Percentiles rank a stretch among this genome's conserved stretches.
phyloP scores from a whole-genome alignment of 208 protist species.

The Crithidia thermophila region DNA sequence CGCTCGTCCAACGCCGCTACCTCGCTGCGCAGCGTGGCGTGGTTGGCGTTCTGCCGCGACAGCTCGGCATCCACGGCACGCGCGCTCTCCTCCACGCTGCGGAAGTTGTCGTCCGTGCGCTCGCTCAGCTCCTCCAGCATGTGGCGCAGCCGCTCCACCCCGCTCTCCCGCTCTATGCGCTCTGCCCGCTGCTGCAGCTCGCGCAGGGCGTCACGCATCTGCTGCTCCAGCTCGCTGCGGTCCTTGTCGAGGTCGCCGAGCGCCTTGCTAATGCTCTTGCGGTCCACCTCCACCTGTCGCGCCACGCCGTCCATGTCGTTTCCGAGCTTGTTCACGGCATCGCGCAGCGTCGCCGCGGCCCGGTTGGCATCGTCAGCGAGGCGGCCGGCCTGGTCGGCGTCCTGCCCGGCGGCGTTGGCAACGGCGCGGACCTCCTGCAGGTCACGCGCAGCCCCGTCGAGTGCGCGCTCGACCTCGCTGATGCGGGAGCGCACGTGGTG shows the following conservation, averaged over 20 bases:
- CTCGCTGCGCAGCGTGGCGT: slow-evolving; percentile 39
- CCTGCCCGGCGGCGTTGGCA: slow-evolving; percentile 36
- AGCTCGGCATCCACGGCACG: slow-evolving; percentile 76
- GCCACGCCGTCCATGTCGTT: slow-evolving; percentile 39
- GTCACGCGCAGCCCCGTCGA: slow-evolving; percentile 41
- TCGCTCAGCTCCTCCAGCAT: slow-evolving; percentile 80
- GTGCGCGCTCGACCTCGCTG: slow-evolving; percentile 48
- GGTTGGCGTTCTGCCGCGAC: slow-evolving; percentile 43
- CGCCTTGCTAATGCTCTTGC: slow-evolving; percentile 40
- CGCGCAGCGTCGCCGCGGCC: slow-evolving; percentile 33
- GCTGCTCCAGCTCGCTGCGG: slow-evolving; percentile 39
- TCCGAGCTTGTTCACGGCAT: slow-evolving; percentile 31
- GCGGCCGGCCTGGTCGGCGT: slow-evolving; percentile 52
- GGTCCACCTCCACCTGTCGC: slow-evolving; percentile 41
- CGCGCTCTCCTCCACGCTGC: slow-evolving; percentile 77
- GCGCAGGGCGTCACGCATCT: slow-evolving; percentile 46
- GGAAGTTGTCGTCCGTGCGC: slow-evolving; percentile 87
- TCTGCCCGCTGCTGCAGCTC: slow-evolving; percentile 48
- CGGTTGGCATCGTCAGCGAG: slow-evolving; percentile 54
- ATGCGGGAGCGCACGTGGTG: slow-evolving; percentile 46
- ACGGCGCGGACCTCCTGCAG: slow-evolving; percentile 43
- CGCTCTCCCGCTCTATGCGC: slow-evolving; percentile 44
- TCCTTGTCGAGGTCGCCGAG: slow-evolving; percentile 52
- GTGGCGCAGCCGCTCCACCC: slow-evolving; percentile 50
- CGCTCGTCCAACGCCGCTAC: slow-evolving; percentile 50